These are phyloP conservation scores for Calonectria pauciramosa DNA, from an alignment of 2,329 filamentous ascomycete genomes.

Conservation along the genomic window DNA sequence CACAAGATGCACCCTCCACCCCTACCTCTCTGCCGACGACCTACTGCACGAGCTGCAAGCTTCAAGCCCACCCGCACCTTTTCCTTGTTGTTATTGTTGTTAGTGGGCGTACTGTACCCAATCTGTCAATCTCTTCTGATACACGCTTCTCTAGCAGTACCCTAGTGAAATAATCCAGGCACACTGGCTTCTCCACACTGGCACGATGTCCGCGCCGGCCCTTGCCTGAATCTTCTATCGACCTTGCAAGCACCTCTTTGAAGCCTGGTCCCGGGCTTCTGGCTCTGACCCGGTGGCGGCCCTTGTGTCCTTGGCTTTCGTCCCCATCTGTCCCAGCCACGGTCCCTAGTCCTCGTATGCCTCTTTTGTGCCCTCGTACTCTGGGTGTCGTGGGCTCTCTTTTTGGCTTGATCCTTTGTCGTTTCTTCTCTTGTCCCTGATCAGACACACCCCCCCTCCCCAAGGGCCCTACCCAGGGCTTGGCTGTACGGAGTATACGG, in stretches of 20 bases:
- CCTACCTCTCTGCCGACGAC: conserved; percentile 22
- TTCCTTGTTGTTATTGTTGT: conserved; percentile 15
- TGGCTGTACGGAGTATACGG: conserved; percentile 15
- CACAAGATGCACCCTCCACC: conserved; percentile 12
- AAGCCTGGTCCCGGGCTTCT: conserved; percentile 35
- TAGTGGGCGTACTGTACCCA: conserved; percentile 29
- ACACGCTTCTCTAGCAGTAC: conserved; percentile 51
- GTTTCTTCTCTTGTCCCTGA: conserved; percentile 15
- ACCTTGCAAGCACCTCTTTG: conserved; percentile 22
- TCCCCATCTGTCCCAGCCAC: conserved; percentile 12
- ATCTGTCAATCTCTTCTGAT: conserved; percentile 57
- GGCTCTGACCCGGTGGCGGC: conserved; percentile 30
- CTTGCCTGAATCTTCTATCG: conserved; percentile 39
- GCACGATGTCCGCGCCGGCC: conserved; percentile 38
- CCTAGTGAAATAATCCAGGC: conserved; percentile 60
- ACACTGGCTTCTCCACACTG: conserved; percentile 58
- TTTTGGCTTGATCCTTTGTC: conserved; percentile 16
- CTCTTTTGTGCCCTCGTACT: conserved; percentile 10
- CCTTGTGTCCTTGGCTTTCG: conserved; percentile 30
- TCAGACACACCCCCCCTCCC: neutral
- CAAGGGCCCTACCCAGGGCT: conserved; percentile 8
- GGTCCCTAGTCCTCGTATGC: conserved; percentile 13
- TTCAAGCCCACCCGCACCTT: conserved; percentile 17
- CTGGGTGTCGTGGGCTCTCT: conserved; percentile 18
- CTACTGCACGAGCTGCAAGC: conserved; percentile 9